A percentile compares a stretch with the other conserved stretches of the same genome.
Evolutionary conservation across 352 stramenopile genomes (phyloP).

Genomic region (Globisporangium recalcitrans): DNA sequence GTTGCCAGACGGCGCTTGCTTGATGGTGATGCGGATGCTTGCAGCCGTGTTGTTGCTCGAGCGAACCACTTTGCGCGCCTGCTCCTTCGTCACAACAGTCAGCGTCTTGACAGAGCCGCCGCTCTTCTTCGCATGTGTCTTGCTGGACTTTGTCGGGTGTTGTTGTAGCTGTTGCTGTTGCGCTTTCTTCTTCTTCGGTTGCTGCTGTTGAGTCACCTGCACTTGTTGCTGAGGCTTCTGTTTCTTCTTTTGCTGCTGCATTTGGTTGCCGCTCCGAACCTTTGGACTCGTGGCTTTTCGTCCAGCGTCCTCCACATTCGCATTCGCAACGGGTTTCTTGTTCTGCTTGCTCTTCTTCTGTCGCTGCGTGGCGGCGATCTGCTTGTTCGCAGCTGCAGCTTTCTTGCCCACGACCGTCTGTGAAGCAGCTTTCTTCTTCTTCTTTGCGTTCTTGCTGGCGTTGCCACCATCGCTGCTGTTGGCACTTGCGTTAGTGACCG

Average conservation of each 20-base stretch:
- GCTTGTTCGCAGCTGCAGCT: conserved; percentile 6
- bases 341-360: conserved; percentile 14
- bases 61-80: conserved; percentile 21
- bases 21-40: conserved; percentile 37
- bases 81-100: not conserved
- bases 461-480: not conserved
- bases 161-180: conserved; percentile 7
- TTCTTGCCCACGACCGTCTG: conserved; percentile 16
- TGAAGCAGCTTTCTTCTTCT: conserved; percentile 23
- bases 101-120: not conserved
- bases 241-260: conserved; percentile 8
- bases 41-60: conserved; percentile 25
- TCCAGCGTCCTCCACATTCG: conserved; percentile 8
- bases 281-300: conserved; percentile 17
- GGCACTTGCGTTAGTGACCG: not conserved
- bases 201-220: not conserved
- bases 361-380: not conserved
- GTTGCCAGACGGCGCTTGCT: conserved; percentile 3
- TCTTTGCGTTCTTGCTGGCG: conserved; percentile 4
- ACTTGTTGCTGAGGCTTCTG: conserved; percentile 8
- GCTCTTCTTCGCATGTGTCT: conserved; percentile 11
- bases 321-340: conserved; percentile 15
- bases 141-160: conserved; percentile 3
- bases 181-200: conserved; percentile 9
- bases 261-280: not conserved